Base-by-base conservation (phyloP, 495 filamentous ascomycete species). In the Barbatosphaeria neglecta region DNA sequence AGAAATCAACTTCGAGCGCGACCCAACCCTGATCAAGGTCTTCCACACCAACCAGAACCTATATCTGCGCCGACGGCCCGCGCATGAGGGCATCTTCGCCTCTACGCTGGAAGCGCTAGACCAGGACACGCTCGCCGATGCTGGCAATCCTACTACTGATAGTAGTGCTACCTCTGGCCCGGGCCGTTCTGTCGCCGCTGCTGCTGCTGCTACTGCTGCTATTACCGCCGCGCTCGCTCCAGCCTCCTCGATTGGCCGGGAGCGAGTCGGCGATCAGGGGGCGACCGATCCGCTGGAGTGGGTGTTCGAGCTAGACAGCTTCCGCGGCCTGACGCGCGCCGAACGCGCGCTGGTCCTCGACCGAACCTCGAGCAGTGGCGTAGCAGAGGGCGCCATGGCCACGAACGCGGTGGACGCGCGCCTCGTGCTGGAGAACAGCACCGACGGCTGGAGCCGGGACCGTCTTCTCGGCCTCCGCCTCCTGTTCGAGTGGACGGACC, bases 401-500 rank as follows among this genome's bases (percentile, higher is more conserved):
- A 69, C 59, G 31, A 93, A 84, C 7, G 80, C 82, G 5, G 83
- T 95, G 5, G 92, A 98, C 64, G 77, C 79, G 35, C 72, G 82
- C 41, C 67, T 98, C 7, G 75, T 84, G 18, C 67, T 96, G 20
- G 75, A 82, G 48, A 72, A 73, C 20, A 80, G 75, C 20, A 59
- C 85, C 35, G 68, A 70, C 3, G 80, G 78, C 37, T 72, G 77
- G 37, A 76, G 64, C 53, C 72, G 78, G 31, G 86, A 92, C 60
- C 68, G 78, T 2, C 56, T 96, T 44, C 75, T 86, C 63, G 86
- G 89, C 45, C 64, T 96, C 19, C 75, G 75, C 46, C 53, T 90
- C 9, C 59, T 98, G 39, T 92, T 95, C 62, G 82, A 82, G 50
- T 95, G 88, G 86, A 74, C 80, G 2, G 86, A 76, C 54, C 54